These are phyloP conservation scores for Massariosphaeria phaeospora DNA, from an alignment of 495 filamentous ascomycete species.

Conservation along the genomic window DNA sequence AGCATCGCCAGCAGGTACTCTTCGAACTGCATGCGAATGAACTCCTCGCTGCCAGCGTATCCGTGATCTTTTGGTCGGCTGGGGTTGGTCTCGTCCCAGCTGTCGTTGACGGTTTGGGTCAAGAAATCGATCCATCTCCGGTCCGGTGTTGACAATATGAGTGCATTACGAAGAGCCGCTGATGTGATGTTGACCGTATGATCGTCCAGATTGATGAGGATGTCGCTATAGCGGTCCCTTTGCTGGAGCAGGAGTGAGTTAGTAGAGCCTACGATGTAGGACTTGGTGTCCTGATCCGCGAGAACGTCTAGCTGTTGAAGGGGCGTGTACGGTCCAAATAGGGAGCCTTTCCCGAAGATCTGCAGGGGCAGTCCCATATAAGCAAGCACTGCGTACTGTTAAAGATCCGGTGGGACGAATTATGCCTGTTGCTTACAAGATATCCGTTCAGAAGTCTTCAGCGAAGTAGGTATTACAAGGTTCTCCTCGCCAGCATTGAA, in stretches of 20 bases:
- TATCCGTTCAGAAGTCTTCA: conserved; percentile 84
- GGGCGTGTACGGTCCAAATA: conserved; percentile 96
- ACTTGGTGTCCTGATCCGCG: conserved; percentile 91
- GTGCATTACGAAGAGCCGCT: conserved; percentile 65
- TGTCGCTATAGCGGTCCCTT: conserved; percentile 94
- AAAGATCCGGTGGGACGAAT: background rate
- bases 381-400: conserved; percentile 55
- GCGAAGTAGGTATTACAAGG: conserved; percentile 71
- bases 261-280: conserved; percentile 94
- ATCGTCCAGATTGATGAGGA: conserved; percentile 94
- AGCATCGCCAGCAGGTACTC: conserved; percentile 90
- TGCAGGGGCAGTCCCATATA: conserved; percentile 95
- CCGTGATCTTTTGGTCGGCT: conserved; percentile 85
- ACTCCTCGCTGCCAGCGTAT: conserved; percentile 95
- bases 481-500: conserved; percentile 75
- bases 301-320: conserved; percentile 92
- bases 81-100: conserved; percentile 90
- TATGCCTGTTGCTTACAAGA: conserved; percentile 51
- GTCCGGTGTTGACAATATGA: conserved; percentile 80
- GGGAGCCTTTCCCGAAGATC: conserved; percentile 92
- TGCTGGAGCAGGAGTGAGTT: conserved; percentile 92
- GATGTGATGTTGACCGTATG: conserved; percentile 78
- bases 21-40: conserved; percentile 95
- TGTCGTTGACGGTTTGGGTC: conserved; percentile 87
- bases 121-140: conserved; percentile 95